These are phyloP conservation scores for Ramaria sp. DNA, from an alignment of 768 basidiomycete genomes.

Conservation along the genomic window DNA sequence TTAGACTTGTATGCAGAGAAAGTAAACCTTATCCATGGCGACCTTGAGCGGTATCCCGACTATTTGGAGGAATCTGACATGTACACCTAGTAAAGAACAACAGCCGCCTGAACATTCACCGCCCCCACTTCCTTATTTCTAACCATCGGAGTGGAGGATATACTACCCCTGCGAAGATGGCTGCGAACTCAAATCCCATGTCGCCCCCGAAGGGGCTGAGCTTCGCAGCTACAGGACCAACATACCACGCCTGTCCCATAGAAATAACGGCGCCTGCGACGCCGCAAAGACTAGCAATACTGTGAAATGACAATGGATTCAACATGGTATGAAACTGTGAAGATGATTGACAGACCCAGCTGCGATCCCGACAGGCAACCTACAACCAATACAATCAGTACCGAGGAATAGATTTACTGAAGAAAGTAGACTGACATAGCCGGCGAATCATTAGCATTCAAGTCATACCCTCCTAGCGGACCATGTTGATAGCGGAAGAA, in stretches of 20 bases:
- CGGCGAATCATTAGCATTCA: conserved; percentile 36
- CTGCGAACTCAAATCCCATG: conserved; percentile 44
- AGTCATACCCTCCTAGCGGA: conserved; percentile 37
- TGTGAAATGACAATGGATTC: not conserved
- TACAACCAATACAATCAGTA: conserved; percentile 11
- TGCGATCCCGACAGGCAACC: conserved; percentile 37
- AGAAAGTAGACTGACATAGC: conserved; percentile 19
- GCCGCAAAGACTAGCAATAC: conserved; percentile 33
- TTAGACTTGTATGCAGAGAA: conserved; percentile 54
- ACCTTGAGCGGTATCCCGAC: conserved; percentile 6
- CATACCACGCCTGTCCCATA: conserved; percentile 45
- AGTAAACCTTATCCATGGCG: conserved; percentile 25
- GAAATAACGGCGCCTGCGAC: conserved; percentile 38
- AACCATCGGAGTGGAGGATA: conserved; percentile 39
- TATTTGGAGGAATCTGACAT: too few relatives aligned
- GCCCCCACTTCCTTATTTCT: conserved; percentile 26
- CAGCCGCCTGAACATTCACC: too few relatives aligned
- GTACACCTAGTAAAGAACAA: too few relatives aligned
- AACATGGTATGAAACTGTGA: not conserved
- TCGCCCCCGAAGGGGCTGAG: conserved; percentile 39
- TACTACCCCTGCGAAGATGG: conserved; percentile 33
- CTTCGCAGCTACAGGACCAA: conserved; percentile 33
- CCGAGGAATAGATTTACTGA: not conserved
- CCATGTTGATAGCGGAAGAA: conserved; percentile 32
- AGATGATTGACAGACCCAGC: conserved; percentile 20